Evolutionary conservation across 345 rosid genomes (phyloP).

Genomic region (Dimocarpus longan): DNA sequence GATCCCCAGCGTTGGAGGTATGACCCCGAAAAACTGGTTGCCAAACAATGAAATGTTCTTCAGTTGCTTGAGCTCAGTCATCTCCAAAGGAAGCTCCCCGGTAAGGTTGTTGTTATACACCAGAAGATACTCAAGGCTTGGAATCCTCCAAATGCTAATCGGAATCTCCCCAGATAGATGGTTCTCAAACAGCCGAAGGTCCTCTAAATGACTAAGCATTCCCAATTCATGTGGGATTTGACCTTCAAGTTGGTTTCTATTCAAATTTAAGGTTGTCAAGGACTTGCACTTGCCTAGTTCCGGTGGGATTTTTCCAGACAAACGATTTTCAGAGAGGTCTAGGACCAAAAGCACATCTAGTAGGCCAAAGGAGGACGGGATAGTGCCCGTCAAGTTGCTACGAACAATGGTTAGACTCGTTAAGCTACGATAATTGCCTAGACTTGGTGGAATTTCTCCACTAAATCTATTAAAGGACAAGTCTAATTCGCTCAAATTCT

Average conservation of each 20-base stretch:
- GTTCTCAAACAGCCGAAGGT: slow-evolving; percentile 65
- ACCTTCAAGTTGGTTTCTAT: slow-evolving; percentile 67
- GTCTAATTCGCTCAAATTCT: slow-evolving; percentile 49
- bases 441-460: slow-evolving; percentile 58
- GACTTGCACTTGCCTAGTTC: slow-evolving; percentile 74
- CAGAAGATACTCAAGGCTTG: slow-evolving; percentile 45
- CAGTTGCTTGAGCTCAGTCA: slow-evolving; percentile 57
- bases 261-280: slow-evolving; percentile 40
- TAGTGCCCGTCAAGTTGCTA: slow-evolving; percentile 55
- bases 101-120: slow-evolving; percentile 69
- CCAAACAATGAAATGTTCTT: slow-evolving; percentile 52
- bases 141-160: slow-evolving; percentile 65
- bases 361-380: slow-evolving; percentile 71
- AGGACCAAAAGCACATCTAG: slow-evolving; percentile 44
- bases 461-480: slow-evolving; percentile 61
- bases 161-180: slow-evolving; percentile 72
- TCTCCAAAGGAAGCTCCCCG: slow-evolving; percentile 67
- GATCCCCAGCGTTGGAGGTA: slow-evolving; percentile 68
- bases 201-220: slow-evolving; percentile 44
- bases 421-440: slow-evolving; percentile 63
- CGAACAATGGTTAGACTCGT: slow-evolving; percentile 37
- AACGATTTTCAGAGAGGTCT: slow-evolving; percentile 64
- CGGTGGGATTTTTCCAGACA: slow-evolving; percentile 69
- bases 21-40: slow-evolving; percentile 60
- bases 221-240: slow-evolving; percentile 64